Conservation (phyloP, 257 asterid species). For the Gentiana macrophylla region DNA sequence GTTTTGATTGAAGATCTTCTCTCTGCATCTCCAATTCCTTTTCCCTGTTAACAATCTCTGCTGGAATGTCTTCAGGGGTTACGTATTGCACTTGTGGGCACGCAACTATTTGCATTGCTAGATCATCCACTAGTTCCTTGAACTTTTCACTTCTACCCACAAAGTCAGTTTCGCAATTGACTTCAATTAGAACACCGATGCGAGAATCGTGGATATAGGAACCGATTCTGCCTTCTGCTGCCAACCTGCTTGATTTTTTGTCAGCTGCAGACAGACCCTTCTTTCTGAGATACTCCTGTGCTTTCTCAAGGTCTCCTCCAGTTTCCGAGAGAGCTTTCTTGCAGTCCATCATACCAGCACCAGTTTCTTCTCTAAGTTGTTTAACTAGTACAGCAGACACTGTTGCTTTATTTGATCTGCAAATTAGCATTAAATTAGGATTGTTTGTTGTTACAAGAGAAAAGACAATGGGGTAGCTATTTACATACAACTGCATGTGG, state of each 20-base stretch:
- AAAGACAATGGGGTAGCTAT: not conserved
- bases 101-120: slow-evolving; percentile 96
- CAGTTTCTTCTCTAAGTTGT: slow-evolving; percentile 89
- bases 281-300: slow-evolving; percentile 83
- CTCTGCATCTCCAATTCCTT: slow-evolving; percentile 89
- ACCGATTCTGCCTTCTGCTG: slow-evolving; percentile 96
- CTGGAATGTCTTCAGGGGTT: slow-evolving; percentile 68
- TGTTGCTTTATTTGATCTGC: slow-evolving; percentile 47
- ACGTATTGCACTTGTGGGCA: slow-evolving; percentile 75
- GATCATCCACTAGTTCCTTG: slow-evolving; percentile 66
- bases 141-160: slow-evolving; percentile 78
- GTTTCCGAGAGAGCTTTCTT: slow-evolving; percentile 92
- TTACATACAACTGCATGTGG: not conserved
- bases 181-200: slow-evolving; percentile 89
- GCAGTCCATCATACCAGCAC: slow-evolving; percentile 99
- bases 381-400: slow-evolving; percentile 82
- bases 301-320: slow-evolving; percentile 81
- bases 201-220: slow-evolving; percentile 88
- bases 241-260: slow-evolving; percentile 86
- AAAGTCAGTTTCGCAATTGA: slow-evolving; percentile 93
- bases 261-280: slow-evolving; percentile 94
- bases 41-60: slow-evolving; percentile 41
- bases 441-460: not conserved
- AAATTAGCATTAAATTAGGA: slow-evolving; percentile 1
- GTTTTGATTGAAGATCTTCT: slow-evolving; percentile 83